A percentile compares a stretch with the other conserved stretches of the same genome.
phyloP scores from a whole-genome alignment of 805 yeast species.

The Nakazawaea siamensis region DNA sequence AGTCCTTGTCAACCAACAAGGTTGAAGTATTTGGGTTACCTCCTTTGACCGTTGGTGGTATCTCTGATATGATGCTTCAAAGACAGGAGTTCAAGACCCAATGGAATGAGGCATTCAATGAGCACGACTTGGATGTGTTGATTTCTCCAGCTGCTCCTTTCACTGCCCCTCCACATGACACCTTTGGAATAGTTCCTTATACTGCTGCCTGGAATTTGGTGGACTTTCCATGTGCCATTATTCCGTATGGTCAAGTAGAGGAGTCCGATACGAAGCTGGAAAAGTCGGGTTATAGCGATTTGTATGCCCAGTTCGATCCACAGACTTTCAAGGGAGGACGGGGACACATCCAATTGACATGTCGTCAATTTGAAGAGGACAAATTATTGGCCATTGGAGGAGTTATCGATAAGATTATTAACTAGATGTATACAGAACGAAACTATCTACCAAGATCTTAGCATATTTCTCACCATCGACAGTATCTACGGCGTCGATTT shows the following conservation, averaged over 20 bases:
- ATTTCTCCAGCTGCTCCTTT: conserved; percentile 13
- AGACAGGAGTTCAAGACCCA: not conserved
- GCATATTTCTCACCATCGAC: conserved; percentile 18
- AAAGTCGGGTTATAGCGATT: conserved; percentile 32
- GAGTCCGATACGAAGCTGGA: conserved; percentile 23
- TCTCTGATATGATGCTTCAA: not conserved
- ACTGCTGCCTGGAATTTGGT: conserved; percentile 14
- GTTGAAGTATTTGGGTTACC: conserved; percentile 10
- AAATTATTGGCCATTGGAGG: conserved; percentile 20
- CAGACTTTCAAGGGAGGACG: conserved; percentile 48
- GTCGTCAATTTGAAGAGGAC: conserved; percentile 50
- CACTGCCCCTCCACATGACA: conserved; percentile 16
- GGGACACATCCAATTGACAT: conserved; percentile 55
- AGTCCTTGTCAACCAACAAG: conserved; percentile 3
- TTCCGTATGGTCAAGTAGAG: conserved; percentile 29
- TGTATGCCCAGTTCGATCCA: conserved; percentile 38
- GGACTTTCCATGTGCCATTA: conserved; percentile 31
- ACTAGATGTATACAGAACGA: not conserved
- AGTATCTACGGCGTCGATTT: conserved; percentile 15
- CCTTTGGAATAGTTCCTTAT: conserved; percentile 13
- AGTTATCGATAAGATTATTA: not conserved
- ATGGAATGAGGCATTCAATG: conserved; percentile 10
- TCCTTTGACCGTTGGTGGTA: conserved; percentile 2
- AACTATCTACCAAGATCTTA: conserved; percentile 13
- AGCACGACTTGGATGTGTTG: conserved; percentile 11